Evolutionary conservation across 805 yeast genomes (phyloP).

Genomic region (Sugiyamaella mastotermitis): DNA sequence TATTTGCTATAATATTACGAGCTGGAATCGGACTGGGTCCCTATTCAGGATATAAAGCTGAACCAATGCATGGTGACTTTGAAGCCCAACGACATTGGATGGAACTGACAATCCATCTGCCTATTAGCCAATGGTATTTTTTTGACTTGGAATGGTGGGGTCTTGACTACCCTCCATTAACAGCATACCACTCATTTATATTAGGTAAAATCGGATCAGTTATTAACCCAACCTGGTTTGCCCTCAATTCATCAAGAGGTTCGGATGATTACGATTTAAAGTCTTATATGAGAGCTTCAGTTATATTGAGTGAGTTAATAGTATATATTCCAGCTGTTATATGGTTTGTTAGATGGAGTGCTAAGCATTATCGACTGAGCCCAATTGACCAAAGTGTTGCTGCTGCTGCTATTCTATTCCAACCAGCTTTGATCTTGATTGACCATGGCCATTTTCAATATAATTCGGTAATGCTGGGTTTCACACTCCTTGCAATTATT

Average conservation of each 20-base stretch:
- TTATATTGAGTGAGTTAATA: constrained; percentile 64
- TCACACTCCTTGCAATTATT: constrained; percentile 61
- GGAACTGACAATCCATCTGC: constrained; percentile 77
- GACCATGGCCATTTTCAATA: constrained; percentile 98
- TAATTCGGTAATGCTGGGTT: constrained; percentile 90
- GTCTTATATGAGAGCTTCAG: constrained; percentile 80
- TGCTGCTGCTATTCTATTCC: constrained; percentile 73
- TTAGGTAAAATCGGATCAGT: constrained; percentile 61
- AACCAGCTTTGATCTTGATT: constrained; percentile 74
- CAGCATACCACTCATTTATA: constrained; percentile 86
- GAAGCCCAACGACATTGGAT: constrained; percentile 99
- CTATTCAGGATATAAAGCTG: constrained; percentile 63
- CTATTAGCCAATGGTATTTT: constrained; percentile 77
- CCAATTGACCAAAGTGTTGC: constrained; percentile 73
- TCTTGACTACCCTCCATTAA: constrained; percentile 92
- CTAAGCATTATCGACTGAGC: constrained; percentile 47
- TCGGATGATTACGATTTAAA: constrained; percentile 60
- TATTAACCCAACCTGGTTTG: constrained; percentile 70
- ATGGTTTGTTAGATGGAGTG: constrained; percentile 63
- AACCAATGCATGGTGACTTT: constrained; percentile 91
- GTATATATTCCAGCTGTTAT: constrained; percentile 77
- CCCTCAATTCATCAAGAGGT: constrained; percentile 67
- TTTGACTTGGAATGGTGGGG: constrained; percentile 94
- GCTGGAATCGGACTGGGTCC: constrained; percentile 86
- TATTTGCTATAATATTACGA: constrained; percentile 65